Percentiles rank a stretch among this genome's conserved stretches.
Evolutionary conservation across 169 alveolate species (phyloP).

Genomic region (Besnoitia besnoiti): DNA sequence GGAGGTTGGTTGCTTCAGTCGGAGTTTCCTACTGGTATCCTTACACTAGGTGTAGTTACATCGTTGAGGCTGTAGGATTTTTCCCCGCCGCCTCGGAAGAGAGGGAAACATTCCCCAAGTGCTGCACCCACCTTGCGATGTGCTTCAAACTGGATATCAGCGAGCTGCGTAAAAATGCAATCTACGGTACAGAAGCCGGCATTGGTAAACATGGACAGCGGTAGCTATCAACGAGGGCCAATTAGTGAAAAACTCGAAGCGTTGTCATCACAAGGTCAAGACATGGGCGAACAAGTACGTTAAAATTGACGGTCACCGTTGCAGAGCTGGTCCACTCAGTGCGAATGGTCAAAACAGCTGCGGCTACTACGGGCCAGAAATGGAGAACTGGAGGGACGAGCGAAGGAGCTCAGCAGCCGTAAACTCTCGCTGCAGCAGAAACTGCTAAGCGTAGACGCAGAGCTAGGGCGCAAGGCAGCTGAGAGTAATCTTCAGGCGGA

Average conservation of each 20-base stretch:
- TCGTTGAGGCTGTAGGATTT: too few species aligned
- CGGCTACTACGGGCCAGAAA: neutral
- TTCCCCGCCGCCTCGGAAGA: too few species aligned
- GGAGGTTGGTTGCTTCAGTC: too few species aligned
- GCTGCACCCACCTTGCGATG: too few species aligned
- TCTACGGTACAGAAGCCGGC: too few species aligned
- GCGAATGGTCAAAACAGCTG: neutral
- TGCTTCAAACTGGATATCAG: too few species aligned
- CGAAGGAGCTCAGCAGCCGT: neutral
- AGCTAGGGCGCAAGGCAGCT: neutral
- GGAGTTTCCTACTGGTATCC: too few species aligned
- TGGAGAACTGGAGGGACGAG: neutral
- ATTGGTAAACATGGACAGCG: neutral
- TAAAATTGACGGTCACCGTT: too few species aligned
- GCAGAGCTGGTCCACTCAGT: too few species aligned
- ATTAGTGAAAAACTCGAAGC: slow-evolving; percentile 11
- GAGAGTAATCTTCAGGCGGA: slow-evolving; percentile 26
- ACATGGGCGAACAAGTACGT: neutral
- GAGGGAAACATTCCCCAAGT: too few species aligned
- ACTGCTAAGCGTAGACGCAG: neutral
- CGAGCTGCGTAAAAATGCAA: too few species aligned
- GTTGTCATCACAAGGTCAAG: slow-evolving; percentile 7
- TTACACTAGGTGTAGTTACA: too few species aligned
- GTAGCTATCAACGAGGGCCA: neutral
- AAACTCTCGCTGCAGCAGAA: neutral